Evolutionary conservation across 768 basidiomycete genomes (phyloP).

Genomic region (Peribolospora kevripleyi): DNA sequence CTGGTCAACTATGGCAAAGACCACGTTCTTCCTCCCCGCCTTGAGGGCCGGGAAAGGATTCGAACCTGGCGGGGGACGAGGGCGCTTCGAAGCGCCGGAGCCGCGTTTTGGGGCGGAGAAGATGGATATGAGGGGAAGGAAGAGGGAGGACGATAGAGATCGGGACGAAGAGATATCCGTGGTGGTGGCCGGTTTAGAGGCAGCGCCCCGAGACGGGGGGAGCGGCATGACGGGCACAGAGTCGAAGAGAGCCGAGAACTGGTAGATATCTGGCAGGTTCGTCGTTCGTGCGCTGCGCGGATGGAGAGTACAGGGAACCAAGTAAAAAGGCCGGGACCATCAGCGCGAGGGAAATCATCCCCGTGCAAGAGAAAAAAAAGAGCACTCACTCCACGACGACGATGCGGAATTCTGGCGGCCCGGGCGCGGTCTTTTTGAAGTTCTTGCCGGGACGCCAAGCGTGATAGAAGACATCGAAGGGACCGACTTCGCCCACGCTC

Average conservation of each 20-base stretch:
- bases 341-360: background rate
- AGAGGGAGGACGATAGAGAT: background rate
- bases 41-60: constrained; percentile 65
- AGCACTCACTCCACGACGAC: constrained; percentile 56
- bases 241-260: constrained; percentile 48
- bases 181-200: too few species aligned
- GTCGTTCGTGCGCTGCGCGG: constrained; percentile 48
- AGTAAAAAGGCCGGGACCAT: background rate
- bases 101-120: background rate
- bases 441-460: constrained; percentile 74
- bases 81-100: constrained; percentile 1
- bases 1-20: constrained; percentile 69
- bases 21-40: constrained; percentile 53
- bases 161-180: too few species aligned
- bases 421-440: constrained; percentile 51
- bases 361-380: background rate
- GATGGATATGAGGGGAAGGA: background rate
- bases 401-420: constrained; percentile 60
- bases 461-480: constrained; percentile 67
- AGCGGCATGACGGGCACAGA: constrained; percentile 38
- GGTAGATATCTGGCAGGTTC: constrained; percentile 52
- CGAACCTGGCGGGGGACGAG: background rate
- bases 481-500: constrained; percentile 20
- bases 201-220: constrained; percentile 29
- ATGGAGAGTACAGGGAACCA: background rate